A percentile compares a stretch with the other conserved stretches of the same genome.
Conservation (phyloP, 805 yeast species). For the Candida xyloterini region DNA sequence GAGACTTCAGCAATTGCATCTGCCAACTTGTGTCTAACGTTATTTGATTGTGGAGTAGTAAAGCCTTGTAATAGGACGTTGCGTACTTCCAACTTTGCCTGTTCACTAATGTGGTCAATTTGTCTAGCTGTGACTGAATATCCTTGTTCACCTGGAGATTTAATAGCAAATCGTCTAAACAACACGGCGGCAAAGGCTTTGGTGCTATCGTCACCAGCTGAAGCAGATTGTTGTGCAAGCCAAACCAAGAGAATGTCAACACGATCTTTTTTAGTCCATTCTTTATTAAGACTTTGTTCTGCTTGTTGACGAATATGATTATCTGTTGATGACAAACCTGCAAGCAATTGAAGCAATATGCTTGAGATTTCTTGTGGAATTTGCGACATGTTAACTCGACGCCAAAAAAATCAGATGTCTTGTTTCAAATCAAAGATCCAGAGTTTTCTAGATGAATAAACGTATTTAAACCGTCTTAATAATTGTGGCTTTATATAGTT, state of each 20-base stretch:
- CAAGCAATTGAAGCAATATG: conserved; percentile 53
- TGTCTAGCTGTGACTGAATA: conserved; percentile 70
- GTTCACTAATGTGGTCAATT: conserved; percentile 62
- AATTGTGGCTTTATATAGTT: too few species aligned
- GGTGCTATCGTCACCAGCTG: conserved; percentile 56
- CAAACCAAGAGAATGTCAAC: conserved; percentile 72
- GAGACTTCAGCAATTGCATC: conserved; percentile 95
- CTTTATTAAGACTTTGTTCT: conserved; percentile 65
- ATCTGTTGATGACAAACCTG: conserved; percentile 75
- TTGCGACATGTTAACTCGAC: conserved; percentile 34
- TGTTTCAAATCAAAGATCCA: background rate
- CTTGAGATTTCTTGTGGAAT: conserved; percentile 61
- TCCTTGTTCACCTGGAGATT: conserved; percentile 65
- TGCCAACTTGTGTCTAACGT: conserved; percentile 85
- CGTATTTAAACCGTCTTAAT: too few species aligned
- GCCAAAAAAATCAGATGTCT: conserved; percentile 7
- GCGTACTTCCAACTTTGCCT: conserved; percentile 62
- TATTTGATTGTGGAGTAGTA: conserved; percentile 59
- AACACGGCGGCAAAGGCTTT: conserved; percentile 81
- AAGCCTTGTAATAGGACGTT: conserved; percentile 70
- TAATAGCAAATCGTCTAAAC: conserved; percentile 81
- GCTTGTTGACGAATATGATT: conserved; percentile 72
- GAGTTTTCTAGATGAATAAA: background rate
- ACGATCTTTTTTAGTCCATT: conserved; percentile 69
- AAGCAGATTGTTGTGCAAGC: conserved; percentile 74